Evolutionary conservation across 495 filamentous ascomycete species (phyloP), one percentile per base, ranked within the genome.

Genomic region (Trichoderma erinaceum): DNA sequence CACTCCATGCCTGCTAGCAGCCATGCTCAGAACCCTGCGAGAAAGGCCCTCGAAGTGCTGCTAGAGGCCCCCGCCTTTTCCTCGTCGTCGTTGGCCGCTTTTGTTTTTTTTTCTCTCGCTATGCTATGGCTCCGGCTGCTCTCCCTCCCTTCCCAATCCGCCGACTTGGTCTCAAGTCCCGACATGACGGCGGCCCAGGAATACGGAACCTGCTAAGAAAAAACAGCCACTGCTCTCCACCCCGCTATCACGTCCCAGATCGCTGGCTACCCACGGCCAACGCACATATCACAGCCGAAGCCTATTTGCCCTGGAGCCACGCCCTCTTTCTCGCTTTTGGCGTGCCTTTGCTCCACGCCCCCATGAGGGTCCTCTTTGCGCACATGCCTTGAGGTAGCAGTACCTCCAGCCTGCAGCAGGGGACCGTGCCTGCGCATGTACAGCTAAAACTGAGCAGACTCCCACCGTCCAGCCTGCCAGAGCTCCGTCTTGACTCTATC

Each of bases 381-480:
- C 10, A 23, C 50, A 21, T 25, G 50, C 21, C 50, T 38, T 16
- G 11, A 21, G 50, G 18, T 25, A 38, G 35, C 35, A 25, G 50
- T 56, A 56, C 50, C 50, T 56, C 3, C 21, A 21, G 12, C 4
- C 25, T 38, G 35, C 12, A 12, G 56, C 56, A 61, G 56, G 56
- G 56, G 11, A 18, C 27, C 23, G n/a, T 48, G n/a, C 35, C 35
- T 38, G 5, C 8, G 35, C 50, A 56, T 21, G 56, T n/a, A 27
- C 56, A 29, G 56, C 56, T 61, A 61, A 61, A 61, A 61, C 56
- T 21, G 56, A 61, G 56, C 56, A 61, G 10, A 52, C 56, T 61
- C 56, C 56, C 56, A 25, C 56, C 56, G n/a, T 32, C 56, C 8
- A 12, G 48, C 48, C 25, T 21, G 10, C 56, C 23, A 61, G 56